phyloP scores from a whole-genome alignment of 331 rosid species.

The Rosa hybrid region DNA sequence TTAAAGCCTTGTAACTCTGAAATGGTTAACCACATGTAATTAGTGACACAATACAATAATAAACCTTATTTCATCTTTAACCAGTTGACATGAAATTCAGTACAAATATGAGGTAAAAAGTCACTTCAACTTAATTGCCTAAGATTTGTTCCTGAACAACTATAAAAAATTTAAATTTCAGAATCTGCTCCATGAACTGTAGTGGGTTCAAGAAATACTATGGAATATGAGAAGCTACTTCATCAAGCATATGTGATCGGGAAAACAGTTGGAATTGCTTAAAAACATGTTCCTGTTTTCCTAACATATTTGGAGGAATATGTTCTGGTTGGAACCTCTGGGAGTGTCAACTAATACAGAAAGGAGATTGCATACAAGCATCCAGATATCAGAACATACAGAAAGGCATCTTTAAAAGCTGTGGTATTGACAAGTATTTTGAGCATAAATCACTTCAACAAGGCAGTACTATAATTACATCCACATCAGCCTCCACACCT shows the following conservation, averaged over 20 bases:
- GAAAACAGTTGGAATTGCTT: background rate
- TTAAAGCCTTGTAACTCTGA: constrained; percentile 86
- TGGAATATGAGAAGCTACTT: constrained; percentile 12
- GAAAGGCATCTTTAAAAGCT: background rate
- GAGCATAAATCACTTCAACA: background rate
- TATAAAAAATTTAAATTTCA: background rate
- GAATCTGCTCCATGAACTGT: background rate
- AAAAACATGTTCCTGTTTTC: background rate
- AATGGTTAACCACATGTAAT: constrained; percentile 35
- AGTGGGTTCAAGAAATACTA: background rate
- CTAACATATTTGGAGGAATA: background rate
- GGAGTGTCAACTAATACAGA: background rate
- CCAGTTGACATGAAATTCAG: background rate
- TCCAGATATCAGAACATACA: background rate
- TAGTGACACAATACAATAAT: background rate
- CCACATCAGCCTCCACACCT: background rate
- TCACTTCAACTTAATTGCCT: background rate
- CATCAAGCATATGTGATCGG: background rate
- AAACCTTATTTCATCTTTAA: background rate
- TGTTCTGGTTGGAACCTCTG: background rate
- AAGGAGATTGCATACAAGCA: no score
- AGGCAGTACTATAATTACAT: background rate
- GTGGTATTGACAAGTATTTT: background rate
- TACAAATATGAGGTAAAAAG: background rate
- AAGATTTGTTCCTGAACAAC: background rate